phyloP scores from a whole-genome alignment of 768 basidiomycete species.

The Panus rudis region DNA sequence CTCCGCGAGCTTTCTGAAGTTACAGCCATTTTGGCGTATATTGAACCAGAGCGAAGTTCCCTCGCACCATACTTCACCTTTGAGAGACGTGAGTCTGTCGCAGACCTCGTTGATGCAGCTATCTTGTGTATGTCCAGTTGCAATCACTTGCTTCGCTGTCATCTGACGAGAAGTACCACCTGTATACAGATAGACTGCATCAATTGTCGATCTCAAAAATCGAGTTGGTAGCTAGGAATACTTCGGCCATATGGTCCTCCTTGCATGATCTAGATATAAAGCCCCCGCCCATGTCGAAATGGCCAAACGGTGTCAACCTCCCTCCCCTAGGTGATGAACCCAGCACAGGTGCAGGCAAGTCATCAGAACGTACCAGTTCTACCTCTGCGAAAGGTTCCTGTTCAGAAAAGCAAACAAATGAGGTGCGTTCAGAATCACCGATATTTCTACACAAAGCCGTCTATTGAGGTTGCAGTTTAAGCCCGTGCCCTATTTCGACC shows the following conservation, averaged over 20 bases:
- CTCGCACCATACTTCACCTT: constrained; percentile 71
- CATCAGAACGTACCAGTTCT: no score
- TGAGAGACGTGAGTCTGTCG: constrained; percentile 72
- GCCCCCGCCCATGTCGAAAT: constrained; percentile 29
- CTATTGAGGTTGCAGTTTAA: no score
- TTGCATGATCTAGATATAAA: constrained; percentile 45
- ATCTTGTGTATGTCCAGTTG: constrained; percentile 58
- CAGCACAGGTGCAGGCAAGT: no score
- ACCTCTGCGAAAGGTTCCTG: no score
- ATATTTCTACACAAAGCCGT: no score
- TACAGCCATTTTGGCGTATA: constrained; percentile 76
- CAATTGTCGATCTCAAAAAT: constrained; percentile 50
- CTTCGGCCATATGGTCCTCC: constrained; percentile 50
- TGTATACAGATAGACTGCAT: constrained; percentile 40
- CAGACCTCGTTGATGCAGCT: constrained; percentile 83
- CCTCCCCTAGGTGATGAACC: no score
- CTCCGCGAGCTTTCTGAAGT: constrained; percentile 68
- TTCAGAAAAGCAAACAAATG: no score
- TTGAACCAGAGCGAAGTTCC: constrained; percentile 68
- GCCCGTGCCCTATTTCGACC: constrained; percentile 52
- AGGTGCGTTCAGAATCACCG: no score
- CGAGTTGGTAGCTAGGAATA: constrained; percentile 62
- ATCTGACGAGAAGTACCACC: constrained; percentile 1
- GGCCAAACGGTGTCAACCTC: constrained; percentile 37
- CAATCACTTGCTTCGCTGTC: neutral